phyloP scores from a whole-genome alignment of 257 asterid genomes.

The Gentiana macrophylla region DNA sequence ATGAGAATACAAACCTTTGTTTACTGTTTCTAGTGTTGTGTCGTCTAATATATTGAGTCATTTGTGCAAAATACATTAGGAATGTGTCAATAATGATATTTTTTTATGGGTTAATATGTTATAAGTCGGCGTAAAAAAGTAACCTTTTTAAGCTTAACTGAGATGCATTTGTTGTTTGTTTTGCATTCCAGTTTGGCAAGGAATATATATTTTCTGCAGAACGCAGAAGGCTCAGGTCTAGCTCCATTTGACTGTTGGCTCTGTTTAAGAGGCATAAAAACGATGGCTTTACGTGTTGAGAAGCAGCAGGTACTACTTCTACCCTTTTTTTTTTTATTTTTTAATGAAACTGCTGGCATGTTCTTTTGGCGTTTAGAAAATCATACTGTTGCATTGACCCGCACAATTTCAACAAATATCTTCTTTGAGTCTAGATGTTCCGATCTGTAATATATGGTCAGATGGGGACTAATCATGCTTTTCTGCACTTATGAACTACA shows the following conservation, averaged over 20 bases:
- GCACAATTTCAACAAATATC: too few relatives aligned
- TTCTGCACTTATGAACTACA: too few relatives aligned
- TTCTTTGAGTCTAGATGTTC: neutral
- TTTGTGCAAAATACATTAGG: neutral
- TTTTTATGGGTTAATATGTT: too few relatives aligned
- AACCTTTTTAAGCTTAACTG: neutral
- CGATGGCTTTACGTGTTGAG: slow-evolving; percentile 81
- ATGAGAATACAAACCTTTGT: neutral
- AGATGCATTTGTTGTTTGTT: slow-evolving; percentile 2
- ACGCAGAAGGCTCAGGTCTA: slow-evolving; percentile 90
- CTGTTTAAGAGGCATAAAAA: slow-evolving; percentile 86
- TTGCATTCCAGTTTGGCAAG: slow-evolving; percentile 50
- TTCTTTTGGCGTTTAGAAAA: neutral
- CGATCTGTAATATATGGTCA: neutral
- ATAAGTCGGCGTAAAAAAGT: neutral
- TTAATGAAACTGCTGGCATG: neutral
- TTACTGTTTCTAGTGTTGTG: neutral
- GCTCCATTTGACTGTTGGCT: slow-evolving; percentile 98
- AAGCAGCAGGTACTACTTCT: slow-evolving; percentile 60
- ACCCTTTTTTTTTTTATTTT: neutral
- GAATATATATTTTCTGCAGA: slow-evolving; percentile 70
- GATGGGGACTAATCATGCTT: too few relatives aligned
- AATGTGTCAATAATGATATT: too few relatives aligned
- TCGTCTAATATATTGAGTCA: neutral
- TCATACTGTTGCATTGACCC: neutral